phyloP scores from a whole-genome alignment of 208 protist genomes.

The Leishmania gerbilli region DNA sequence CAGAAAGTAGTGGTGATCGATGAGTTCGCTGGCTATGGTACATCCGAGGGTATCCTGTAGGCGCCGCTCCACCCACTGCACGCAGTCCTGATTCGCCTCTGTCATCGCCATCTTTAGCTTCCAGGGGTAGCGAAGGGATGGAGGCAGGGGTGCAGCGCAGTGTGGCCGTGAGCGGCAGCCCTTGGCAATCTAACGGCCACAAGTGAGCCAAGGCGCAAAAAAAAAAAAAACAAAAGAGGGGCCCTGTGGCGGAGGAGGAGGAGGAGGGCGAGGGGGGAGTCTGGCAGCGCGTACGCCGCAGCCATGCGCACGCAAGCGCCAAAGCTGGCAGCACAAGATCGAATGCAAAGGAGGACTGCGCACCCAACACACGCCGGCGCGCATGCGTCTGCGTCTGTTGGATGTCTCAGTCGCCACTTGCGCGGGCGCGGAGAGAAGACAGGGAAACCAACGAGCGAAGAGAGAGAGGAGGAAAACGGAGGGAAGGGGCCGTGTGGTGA shows the following conservation, averaged over 20 bases:
- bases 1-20: slow-evolving; percentile 45
- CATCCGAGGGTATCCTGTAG: slow-evolving; percentile 67
- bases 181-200: not conserved
- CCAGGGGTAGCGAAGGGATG: not conserved
- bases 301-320: not conserved
- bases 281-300: not conserved
- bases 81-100: slow-evolving; percentile 84
- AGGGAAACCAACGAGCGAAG: not conserved
- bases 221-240: not conserved
- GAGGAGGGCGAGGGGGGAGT: not conserved
- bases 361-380: not conserved
- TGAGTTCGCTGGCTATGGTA: slow-evolving; percentile 43
- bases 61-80: slow-evolving; percentile 70
- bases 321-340: not conserved
- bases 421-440: not conserved
- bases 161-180: not conserved
- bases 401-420: not conserved
- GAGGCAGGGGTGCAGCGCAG: not conserved
- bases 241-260: not conserved
- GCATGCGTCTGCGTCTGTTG: not conserved
- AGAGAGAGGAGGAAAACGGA: not conserved
- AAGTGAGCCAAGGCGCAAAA: not conserved
- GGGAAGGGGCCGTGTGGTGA: not conserved
- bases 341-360: not conserved
- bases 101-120: slow-evolving; percentile 23